These are phyloP conservation scores for Rhizophagus clarus DNA, from an alignment of 192 early-diverging fungal genomes.

Conservation along the genomic window DNA sequence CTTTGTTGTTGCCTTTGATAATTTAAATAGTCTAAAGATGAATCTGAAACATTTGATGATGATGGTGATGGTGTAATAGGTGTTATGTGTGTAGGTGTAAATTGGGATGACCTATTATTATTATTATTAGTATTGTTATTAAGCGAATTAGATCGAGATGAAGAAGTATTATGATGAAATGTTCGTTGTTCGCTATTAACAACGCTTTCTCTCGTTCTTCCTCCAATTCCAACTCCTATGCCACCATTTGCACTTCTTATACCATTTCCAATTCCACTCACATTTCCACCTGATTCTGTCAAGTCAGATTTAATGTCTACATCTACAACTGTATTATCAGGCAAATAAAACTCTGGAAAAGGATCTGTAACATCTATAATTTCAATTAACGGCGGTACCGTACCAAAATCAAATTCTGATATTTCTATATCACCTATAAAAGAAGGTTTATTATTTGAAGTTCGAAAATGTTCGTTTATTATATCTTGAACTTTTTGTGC, in stretches of 20 bases:
- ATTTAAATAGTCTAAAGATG: not conserved
- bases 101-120: not conserved
- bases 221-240: not conserved
- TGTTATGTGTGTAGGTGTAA: not conserved
- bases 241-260: constrained; percentile 34
- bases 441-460: constrained; percentile 49
- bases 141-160: not conserved
- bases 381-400: constrained; percentile 65
- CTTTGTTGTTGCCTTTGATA: not conserved
- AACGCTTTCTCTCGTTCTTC: not conserved
- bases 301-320: constrained; percentile 33
- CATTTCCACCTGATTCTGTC: not conserved
- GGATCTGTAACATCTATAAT: constrained; percentile 75
- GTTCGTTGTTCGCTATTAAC: not conserved
- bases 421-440: constrained; percentile 75
- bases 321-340: constrained; percentile 41
- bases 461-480: constrained; percentile 26
- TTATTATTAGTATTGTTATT: constrained; percentile 5
- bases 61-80: not conserved
- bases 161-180: not conserved
- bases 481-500: constrained; percentile 32
- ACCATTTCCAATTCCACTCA: not conserved
- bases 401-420: constrained; percentile 68
- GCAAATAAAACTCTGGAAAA: constrained; percentile 73
- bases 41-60: not conserved